These are phyloP conservation scores for Fusarium sterilihyphosum DNA, from an alignment of 2,329 filamentous ascomycete species.

Conservation along the genomic window DNA sequence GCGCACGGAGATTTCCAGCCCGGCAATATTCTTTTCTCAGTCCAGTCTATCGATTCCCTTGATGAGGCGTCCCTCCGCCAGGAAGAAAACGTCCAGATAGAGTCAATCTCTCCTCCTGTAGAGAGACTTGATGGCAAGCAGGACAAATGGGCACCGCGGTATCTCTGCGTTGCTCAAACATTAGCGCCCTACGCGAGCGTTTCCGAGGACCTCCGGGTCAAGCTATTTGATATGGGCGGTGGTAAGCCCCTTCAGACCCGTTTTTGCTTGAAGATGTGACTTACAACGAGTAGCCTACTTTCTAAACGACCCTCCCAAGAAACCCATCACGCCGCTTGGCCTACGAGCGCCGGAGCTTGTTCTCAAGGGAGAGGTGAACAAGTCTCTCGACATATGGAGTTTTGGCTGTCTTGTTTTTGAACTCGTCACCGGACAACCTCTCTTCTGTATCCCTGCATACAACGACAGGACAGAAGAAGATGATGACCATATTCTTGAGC, in stretches of 20 bases:
- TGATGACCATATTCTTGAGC: not conserved
- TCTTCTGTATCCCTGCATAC: not conserved
- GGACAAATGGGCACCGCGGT: slow-evolving; percentile 15
- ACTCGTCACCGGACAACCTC: slow-evolving; percentile 2
- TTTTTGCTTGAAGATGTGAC: not conserved
- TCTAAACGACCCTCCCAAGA: not conserved
- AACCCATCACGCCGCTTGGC: not conserved
- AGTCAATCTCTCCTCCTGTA: slow-evolving; percentile 1
- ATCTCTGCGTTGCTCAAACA: slow-evolving; percentile 6
- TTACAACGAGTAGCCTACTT: slow-evolving; percentile 8
- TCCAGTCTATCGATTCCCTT: not conserved
- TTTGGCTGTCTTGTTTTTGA: slow-evolving; percentile 28
- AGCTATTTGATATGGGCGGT: slow-evolving; percentile 20
- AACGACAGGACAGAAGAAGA: not conserved
- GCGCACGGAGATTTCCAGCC: slow-evolving; percentile 20
- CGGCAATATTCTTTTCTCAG: slow-evolving; percentile 7
- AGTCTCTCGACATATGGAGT: slow-evolving; percentile 21
- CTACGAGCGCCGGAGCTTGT: slow-evolving; percentile 17
- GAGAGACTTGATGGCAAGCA: slow-evolving; percentile 12
- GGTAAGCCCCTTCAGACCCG: not conserved
- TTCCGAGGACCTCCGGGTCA: not conserved
- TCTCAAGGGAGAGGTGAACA: not conserved
- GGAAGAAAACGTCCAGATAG: not conserved
- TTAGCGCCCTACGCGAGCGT: not conserved
- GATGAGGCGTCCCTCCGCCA: not conserved